phyloP scores from a whole-genome alignment of 2,329 filamentous ascomycete species.

The Emericellopsis cladophorae region DNA sequence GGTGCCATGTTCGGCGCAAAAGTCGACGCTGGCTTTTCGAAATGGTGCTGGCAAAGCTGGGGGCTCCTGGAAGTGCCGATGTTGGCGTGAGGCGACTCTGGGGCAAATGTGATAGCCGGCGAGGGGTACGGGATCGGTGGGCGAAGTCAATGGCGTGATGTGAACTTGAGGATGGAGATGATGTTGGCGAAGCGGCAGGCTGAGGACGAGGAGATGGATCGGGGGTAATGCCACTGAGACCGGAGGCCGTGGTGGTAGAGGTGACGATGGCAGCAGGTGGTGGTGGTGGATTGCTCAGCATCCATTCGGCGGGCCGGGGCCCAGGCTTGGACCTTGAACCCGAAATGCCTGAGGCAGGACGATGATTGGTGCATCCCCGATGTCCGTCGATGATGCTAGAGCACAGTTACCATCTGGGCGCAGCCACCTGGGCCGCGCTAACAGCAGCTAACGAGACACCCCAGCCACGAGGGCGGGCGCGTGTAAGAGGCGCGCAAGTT shows the following conservation, averaged over 20 bases:
- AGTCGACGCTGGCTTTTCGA: slow-evolving; percentile 3
- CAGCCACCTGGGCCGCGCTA: too few relatives aligned
- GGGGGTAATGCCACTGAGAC: too few relatives aligned
- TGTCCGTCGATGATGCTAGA: background rate
- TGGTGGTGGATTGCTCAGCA: slow-evolving; percentile 1
- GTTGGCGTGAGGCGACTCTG: background rate
- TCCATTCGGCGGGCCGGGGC: background rate
- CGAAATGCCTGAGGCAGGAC: slow-evolving; percentile 1
- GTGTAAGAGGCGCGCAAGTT: too few relatives aligned
- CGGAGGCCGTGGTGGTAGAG: too few relatives aligned
- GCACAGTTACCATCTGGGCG: too few relatives aligned
- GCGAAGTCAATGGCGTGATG: background rate
- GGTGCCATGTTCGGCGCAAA: slow-evolving; percentile 23
- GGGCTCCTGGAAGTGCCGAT: background rate
- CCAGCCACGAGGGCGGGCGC: too few relatives aligned
- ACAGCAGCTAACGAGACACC: too few relatives aligned
- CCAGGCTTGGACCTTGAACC: background rate
- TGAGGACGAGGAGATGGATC: too few relatives aligned
- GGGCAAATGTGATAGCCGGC: background rate
- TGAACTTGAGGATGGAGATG: background rate
- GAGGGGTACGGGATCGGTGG: background rate
- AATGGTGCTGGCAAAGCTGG: slow-evolving; percentile 1
- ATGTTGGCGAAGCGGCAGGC: background rate
- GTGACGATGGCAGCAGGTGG: background rate
- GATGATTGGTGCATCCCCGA: background rate